Conservation (phyloP, 768 basidiomycete genomes). For the Clitopilus hobsonii region DNA sequence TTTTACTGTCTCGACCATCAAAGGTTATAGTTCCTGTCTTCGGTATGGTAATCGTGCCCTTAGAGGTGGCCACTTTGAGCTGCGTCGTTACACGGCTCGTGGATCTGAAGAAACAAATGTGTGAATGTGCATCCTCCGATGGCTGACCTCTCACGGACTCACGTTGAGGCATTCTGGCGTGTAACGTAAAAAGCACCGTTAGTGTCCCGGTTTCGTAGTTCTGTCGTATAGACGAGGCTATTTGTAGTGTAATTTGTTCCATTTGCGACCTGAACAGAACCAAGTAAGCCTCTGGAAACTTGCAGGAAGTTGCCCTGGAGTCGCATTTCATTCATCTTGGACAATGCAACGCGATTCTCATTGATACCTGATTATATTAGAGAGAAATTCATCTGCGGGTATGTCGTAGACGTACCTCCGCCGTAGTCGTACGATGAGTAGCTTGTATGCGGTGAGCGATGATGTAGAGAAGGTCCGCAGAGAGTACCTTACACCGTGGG, state of each 20-base stretch:
- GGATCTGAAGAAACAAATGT: slow-evolving; percentile 24
- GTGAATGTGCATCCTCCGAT: neutral
- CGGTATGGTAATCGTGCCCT: slow-evolving; percentile 33
- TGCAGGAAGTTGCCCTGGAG: slow-evolving; percentile 51
- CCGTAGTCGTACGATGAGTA: slow-evolving; percentile 63
- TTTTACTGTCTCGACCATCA: slow-evolving; percentile 45
- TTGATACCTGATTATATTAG: slow-evolving; percentile 44
- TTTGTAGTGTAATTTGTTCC: slow-evolving; percentile 47
- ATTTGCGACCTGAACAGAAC: slow-evolving; percentile 39
- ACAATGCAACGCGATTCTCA: slow-evolving; percentile 41
- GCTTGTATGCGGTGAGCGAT: neutral
- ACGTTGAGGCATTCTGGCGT: slow-evolving; percentile 42
- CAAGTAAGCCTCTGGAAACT: slow-evolving; percentile 43
- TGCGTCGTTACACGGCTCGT: slow-evolving; percentile 38
- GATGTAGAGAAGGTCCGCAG: neutral
- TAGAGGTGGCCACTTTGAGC: slow-evolving; percentile 38
- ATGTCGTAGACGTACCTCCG: slow-evolving; percentile 27
- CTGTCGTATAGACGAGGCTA: slow-evolving; percentile 36
- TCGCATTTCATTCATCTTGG: slow-evolving; percentile 51
- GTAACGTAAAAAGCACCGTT: slow-evolving; percentile 44
- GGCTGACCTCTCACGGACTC: slow-evolving; percentile 5
- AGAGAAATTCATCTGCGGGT: neutral
- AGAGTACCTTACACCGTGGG: slow-evolving; percentile 38
- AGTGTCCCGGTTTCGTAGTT: slow-evolving; percentile 40
- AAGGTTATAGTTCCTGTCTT: slow-evolving; percentile 32